These are phyloP conservation scores for Rhododendron griersonianum DNA, from an alignment of 148 eudicot species.

Conservation along the genomic window DNA sequence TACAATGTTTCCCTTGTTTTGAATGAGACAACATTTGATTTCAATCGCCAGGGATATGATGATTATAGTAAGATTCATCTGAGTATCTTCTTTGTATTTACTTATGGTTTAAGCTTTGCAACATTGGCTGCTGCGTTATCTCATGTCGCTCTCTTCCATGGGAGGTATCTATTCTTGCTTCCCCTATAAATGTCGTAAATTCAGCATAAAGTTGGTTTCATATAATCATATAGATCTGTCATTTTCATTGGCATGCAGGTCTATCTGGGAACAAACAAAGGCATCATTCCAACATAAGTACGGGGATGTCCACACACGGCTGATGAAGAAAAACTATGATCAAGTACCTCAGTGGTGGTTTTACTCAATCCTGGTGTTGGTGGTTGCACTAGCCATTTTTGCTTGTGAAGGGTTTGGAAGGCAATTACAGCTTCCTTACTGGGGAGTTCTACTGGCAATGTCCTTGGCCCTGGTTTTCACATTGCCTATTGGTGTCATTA, in stretches of 20 bases:
- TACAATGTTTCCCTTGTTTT: conserved; percentile 31
- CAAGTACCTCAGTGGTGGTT: conserved; percentile 54
- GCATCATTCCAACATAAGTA: conserved; percentile 30
- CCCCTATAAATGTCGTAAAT: background rate
- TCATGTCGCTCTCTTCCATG: conserved; percentile 48
- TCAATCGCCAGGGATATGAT: conserved; percentile 30
- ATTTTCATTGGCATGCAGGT: conserved; percentile 24
- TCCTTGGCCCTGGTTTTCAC: conserved; percentile 36
- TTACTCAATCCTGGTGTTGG: conserved; percentile 21
- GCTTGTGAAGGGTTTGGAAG: conserved; percentile 38
- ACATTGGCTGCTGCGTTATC: conserved; percentile 38
- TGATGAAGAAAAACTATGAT: conserved; percentile 47
- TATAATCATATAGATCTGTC: background rate
- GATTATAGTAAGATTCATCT: conserved; percentile 33
- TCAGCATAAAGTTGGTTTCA: background rate
- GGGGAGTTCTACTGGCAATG: conserved; percentile 40
- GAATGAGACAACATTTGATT: conserved; percentile 25
- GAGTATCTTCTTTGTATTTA: conserved; percentile 30
- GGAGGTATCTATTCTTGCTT: conserved; percentile 23
- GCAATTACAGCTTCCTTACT: conserved; percentile 40
- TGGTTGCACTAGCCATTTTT: conserved; percentile 23
- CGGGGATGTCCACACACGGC: conserved; percentile 42
- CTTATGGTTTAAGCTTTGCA: conserved; percentile 43
- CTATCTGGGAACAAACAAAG: conserved; percentile 37
- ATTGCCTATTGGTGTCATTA: conserved; percentile 35